A percentile compares a stretch with the other conserved stretches of the same genome.
phyloP scores from a whole-genome alignment of 2,329 filamentous ascomycete species.

The Diaporthe vaccinii region DNA sequence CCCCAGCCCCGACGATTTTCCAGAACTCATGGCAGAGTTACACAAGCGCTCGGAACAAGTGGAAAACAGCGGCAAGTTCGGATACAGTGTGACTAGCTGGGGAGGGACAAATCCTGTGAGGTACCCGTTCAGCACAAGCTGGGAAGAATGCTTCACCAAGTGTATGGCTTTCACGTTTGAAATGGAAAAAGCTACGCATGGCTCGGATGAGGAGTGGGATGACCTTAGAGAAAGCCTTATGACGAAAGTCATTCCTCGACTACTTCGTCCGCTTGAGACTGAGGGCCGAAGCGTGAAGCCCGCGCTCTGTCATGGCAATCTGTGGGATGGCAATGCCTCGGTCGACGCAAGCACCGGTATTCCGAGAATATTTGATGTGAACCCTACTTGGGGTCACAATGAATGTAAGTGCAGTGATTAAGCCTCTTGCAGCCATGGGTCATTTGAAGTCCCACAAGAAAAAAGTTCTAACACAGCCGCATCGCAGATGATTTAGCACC shows the following conservation, averaged over 20 bases:
- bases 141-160: too few species aligned
- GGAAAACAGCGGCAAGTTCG: too few species aligned
- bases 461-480: too few species aligned
- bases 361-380: constrained; percentile 53
- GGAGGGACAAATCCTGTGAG: too few species aligned
- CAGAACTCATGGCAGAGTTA: too few species aligned
- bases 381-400: constrained; percentile 55
- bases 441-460: too few species aligned
- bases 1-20: too few species aligned
- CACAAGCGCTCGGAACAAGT: too few species aligned
- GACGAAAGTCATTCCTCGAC: constrained; percentile 57
- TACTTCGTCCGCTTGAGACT: constrained; percentile 56
- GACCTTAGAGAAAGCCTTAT: constrained; percentile 50
- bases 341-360: constrained; percentile 47
- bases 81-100: too few species aligned
- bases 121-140: background rate
- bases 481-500: too few species aligned
- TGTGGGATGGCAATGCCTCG: constrained; percentile 55
- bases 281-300: constrained; percentile 55
- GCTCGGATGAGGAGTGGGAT: constrained; percentile 45
- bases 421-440: too few species aligned
- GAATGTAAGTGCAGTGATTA: constrained; percentile 48
- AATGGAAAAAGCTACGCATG: constrained; percentile 44
- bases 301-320: constrained; percentile 56
- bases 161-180: constrained; percentile 7